These are phyloP conservation scores for Diplodia intermedia DNA, from an alignment of 2,329 filamentous ascomycete genomes.

Conservation along the genomic window DNA sequence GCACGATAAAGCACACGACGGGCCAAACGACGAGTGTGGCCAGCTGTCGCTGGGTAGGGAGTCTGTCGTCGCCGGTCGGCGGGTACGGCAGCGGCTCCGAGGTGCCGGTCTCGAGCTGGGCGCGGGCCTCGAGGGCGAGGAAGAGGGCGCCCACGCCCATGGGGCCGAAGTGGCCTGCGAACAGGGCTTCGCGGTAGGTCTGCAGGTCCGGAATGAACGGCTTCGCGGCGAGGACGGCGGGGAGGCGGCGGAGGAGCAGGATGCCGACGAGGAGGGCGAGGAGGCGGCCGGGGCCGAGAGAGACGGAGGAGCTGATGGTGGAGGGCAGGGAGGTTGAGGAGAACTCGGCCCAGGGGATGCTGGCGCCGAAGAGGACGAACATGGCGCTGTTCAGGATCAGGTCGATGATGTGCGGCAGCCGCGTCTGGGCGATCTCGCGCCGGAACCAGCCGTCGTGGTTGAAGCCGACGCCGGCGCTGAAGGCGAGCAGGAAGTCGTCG, in stretches of 20 bases:
- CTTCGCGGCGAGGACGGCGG: slow-evolving; percentile 58
- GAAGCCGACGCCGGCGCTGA: slow-evolving; percentile 63
- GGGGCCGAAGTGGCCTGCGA: slow-evolving; percentile 64
- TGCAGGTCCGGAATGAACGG: slow-evolving; percentile 57
- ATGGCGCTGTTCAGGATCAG: slow-evolving; percentile 63
- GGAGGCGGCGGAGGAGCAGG: slow-evolving; percentile 60
- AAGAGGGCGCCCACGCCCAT: slow-evolving; percentile 65
- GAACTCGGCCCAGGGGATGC: slow-evolving; percentile 61
- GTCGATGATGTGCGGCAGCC: slow-evolving; percentile 60
- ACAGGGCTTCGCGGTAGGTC: slow-evolving; percentile 61
- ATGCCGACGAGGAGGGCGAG: slow-evolving; percentile 58
- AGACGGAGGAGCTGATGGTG: slow-evolving; percentile 34
- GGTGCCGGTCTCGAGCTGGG: slow-evolving; percentile 58
- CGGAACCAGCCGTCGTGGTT: slow-evolving; percentile 62
- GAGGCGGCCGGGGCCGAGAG: slow-evolving; percentile 53
- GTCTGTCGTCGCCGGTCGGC: slow-evolving; percentile 40
- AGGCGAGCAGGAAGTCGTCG: slow-evolving; percentile 65
- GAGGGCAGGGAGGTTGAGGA: background rate
- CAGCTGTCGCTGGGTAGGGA: slow-evolving; percentile 44
- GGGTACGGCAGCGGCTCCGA: slow-evolving; percentile 55
- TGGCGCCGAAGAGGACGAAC: slow-evolving; percentile 64
- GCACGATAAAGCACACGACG: slow-evolving; percentile 61
- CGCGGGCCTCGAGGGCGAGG: slow-evolving; percentile 62
- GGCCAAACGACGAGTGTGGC: slow-evolving; percentile 60
- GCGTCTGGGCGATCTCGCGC: slow-evolving; percentile 48